Conservation (phyloP, 768 basidiomycete species). For the Lyophyllum atratum region DNA sequence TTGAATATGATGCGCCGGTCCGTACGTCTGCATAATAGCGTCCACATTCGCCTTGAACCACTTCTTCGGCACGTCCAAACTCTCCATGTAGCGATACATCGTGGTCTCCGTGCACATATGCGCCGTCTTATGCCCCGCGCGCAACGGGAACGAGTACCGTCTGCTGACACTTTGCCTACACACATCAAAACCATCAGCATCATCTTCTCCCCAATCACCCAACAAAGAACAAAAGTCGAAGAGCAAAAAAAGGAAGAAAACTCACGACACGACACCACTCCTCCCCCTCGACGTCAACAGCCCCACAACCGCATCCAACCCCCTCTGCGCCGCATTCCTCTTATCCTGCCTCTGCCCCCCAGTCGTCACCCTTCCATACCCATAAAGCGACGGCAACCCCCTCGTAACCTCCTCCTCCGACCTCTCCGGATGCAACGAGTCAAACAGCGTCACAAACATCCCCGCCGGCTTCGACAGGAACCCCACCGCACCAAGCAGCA, state of each 20-base stretch:
- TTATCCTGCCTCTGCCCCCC: slow-evolving; percentile 56
- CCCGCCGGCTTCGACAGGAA: slow-evolving; percentile 71
- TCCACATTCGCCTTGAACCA: slow-evolving; percentile 79
- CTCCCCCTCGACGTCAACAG: slow-evolving; percentile 46
- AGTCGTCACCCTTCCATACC: slow-evolving; percentile 59
- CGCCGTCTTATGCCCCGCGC: slow-evolving; percentile 66
- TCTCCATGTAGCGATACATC: slow-evolving; percentile 66
- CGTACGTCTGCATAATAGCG: slow-evolving; percentile 59
- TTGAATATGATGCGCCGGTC: slow-evolving; percentile 44
- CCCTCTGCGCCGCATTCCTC: slow-evolving; percentile 58
- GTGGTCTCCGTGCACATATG: slow-evolving; percentile 71
- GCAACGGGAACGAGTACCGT: slow-evolving; percentile 60
- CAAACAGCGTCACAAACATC: slow-evolving; percentile 70
- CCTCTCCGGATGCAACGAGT: slow-evolving; percentile 58
- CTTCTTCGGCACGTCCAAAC: slow-evolving; percentile 60
- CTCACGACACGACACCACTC: slow-evolving; percentile 38
- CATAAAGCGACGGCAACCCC: slow-evolving; percentile 58
- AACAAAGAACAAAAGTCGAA: not conserved
- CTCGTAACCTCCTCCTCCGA: slow-evolving; percentile 43
- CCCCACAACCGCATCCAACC: slow-evolving; percentile 56
- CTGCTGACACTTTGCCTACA: slow-evolving; percentile 47
- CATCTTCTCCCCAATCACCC: not conserved
- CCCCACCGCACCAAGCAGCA: slow-evolving; percentile 73
- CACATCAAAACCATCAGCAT: not conserved
- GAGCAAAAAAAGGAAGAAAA: slow-evolving; percentile 13